Conservation (phyloP, 495 filamentous ascomycete species). For the Xylaria scruposa region DNA sequence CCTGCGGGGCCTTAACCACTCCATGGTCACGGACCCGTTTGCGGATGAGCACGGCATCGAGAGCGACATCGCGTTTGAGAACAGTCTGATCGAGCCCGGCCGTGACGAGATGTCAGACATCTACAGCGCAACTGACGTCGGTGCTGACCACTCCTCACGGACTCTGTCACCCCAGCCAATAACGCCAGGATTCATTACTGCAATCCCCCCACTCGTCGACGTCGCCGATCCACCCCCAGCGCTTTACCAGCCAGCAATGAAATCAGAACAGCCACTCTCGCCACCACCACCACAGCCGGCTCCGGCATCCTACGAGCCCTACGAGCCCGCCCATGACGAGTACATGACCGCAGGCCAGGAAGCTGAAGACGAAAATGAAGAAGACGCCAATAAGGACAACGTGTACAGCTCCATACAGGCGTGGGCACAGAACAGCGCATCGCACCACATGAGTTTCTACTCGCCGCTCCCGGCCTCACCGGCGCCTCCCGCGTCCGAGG, state of each 20-base stretch:
- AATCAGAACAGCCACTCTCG: neutral
- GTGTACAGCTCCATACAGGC: conserved; percentile 61
- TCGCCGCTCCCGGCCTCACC: conserved; percentile 56
- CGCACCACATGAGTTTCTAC: conserved; percentile 52
- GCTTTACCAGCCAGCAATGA: neutral
- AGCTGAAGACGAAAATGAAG: conserved; percentile 36
- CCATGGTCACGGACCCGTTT: conserved; percentile 65
- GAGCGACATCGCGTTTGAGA: conserved; percentile 49
- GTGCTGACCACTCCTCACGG: conserved; percentile 31
- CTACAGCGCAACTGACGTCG: conserved; percentile 56
- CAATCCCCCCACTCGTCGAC: conserved; percentile 39
- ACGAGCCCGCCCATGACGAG: conserved; percentile 49
- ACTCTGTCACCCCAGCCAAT: conserved; percentile 33
- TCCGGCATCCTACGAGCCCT: conserved; percentile 32
- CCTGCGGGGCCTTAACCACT: conserved; percentile 56
- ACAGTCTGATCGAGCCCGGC: conserved; percentile 45
- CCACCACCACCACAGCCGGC: neutral
- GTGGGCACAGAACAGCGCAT: conserved; percentile 56
- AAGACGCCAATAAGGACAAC: conserved; percentile 26
- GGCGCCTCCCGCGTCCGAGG: conserved; percentile 31
- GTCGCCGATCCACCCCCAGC: conserved; percentile 29
- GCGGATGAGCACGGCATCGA: conserved; percentile 62
- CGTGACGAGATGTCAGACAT: conserved; percentile 60
- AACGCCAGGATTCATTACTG: neutral
- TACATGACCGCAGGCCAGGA: conserved; percentile 52